Conservation (phyloP, 768 basidiomycete genomes). For the Russula ochroleuca region DNA sequence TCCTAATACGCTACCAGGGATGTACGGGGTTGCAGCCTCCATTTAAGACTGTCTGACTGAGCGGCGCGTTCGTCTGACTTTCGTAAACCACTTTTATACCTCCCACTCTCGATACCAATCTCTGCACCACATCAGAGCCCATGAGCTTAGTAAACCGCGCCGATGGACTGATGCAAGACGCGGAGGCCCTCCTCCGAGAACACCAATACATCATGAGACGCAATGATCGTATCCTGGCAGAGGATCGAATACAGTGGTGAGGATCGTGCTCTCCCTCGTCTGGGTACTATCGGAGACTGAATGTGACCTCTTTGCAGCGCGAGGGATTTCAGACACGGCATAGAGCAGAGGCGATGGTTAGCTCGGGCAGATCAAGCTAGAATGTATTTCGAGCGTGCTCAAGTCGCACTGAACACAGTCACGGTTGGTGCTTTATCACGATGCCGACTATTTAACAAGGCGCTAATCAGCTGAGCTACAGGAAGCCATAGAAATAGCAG, state of each 20-base stretch:
- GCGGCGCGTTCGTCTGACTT: too few species aligned
- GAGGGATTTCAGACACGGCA: background rate
- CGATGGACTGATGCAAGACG: background rate
- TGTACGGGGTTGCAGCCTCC: too few species aligned
- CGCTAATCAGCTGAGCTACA: background rate
- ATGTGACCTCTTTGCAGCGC: background rate
- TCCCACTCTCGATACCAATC: background rate
- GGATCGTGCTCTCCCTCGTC: too few species aligned
- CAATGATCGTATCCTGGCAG: background rate
- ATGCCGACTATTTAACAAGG: background rate
- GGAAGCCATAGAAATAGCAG: background rate
- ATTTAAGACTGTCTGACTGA: too few species aligned
- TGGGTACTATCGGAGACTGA: background rate
- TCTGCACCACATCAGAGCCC: background rate
- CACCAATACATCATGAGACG: background rate
- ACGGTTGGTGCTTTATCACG: constrained; percentile 1
- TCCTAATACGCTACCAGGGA: too few species aligned
- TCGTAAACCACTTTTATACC: background rate
- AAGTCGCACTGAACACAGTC: background rate
- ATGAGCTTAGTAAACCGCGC: background rate
- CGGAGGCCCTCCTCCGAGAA: background rate
- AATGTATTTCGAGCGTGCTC: constrained; percentile 4
- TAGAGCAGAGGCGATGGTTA: background rate
- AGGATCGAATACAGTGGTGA: background rate
- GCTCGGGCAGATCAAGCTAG: background rate